These are phyloP conservation scores for Papiliotrema laurentii DNA, from an alignment of 1,284 basidiomycete genomes.

Conservation along the genomic window DNA sequence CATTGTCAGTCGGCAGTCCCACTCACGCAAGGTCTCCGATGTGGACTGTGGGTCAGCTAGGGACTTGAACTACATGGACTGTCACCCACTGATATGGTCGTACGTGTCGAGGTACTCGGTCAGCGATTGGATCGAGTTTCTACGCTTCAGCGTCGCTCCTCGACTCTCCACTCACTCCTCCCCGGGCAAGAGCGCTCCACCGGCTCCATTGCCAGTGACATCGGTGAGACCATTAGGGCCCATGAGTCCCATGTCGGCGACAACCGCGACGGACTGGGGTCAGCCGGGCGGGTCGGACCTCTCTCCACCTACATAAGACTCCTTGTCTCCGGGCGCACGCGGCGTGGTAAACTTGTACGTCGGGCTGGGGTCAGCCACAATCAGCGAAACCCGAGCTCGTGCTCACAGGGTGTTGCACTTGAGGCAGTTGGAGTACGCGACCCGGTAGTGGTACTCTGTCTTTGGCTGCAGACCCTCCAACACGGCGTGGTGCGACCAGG, in stretches of 20 bases:
- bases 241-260: conserved; percentile 36
- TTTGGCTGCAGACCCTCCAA: conserved; percentile 19
- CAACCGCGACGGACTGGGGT: conserved; percentile 18
- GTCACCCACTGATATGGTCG: conserved; percentile 11
- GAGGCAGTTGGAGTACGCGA: conserved; percentile 14
- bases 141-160: no score
- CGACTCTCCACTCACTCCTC: conserved; percentile 23
- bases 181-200: conserved; percentile 13
- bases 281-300: not conserved
- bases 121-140: conserved; percentile 6
- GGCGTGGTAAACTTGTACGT: conserved; percentile 24
- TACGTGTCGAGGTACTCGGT: conserved; percentile 25
- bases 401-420: conserved; percentile 18
- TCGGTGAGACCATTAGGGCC: conserved; percentile 32
- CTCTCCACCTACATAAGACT: conserved; percentile 12
- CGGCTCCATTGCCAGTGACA: conserved; percentile 16
- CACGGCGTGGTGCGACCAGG: conserved; percentile 20
- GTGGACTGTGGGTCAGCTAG: conserved; percentile 8
- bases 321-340: conserved; percentile 12
- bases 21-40: conserved; percentile 25
- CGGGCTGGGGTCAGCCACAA: conserved; percentile 4
- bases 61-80: not conserved
- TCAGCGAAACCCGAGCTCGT: no score
- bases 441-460: conserved; percentile 26
- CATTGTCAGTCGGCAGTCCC: no score